Percentiles rank a stretch among this genome's conserved stretches.
Conservation (phyloP, 768 basidiomycete genomes). For the Cubamyces sp. region DNA sequence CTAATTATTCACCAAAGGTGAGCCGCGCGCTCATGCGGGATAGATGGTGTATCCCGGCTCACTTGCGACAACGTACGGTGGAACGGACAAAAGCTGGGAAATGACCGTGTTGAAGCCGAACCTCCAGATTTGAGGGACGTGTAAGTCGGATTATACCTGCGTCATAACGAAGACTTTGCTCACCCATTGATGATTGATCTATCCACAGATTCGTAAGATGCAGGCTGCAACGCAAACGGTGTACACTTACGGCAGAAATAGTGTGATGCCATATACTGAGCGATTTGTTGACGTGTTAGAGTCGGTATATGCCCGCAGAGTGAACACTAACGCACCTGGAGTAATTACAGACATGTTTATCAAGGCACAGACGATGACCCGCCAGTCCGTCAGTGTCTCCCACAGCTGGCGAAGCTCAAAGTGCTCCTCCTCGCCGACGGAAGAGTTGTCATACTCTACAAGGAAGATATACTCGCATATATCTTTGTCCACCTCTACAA, state of each 20-base stretch:
- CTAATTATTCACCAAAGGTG: conserved; percentile 36
- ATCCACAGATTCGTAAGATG: neutral
- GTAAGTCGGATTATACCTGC: neutral
- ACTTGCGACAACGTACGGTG: conserved; percentile 69
- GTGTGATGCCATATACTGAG: conserved; percentile 66
- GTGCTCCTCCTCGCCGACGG: conserved; percentile 62
- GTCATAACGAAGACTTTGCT: neutral
- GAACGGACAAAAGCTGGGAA: conserved; percentile 67
- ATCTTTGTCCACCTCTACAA: neutral
- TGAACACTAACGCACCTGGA: neutral
- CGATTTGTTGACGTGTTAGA: neutral
- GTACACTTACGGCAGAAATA: conserved; percentile 64
- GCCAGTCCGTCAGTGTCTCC: conserved; percentile 62
- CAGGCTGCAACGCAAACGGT: neutral
- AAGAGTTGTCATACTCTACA: conserved; percentile 59
- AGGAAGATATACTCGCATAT: neutral
- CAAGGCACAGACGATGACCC: neutral
- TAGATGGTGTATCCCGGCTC: conserved; percentile 25
- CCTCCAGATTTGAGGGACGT: conserved; percentile 32
- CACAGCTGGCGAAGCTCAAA: conserved; percentile 57
- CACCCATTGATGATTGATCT: conserved; percentile 27
- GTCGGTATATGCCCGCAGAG: too few relatives aligned
- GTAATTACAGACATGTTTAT: conserved; percentile 13
- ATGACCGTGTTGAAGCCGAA: conserved; percentile 62
- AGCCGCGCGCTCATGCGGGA: neutral